Conservation (phyloP, 495 filamentous ascomycete species). For the Parmelia sp. region DNA sequence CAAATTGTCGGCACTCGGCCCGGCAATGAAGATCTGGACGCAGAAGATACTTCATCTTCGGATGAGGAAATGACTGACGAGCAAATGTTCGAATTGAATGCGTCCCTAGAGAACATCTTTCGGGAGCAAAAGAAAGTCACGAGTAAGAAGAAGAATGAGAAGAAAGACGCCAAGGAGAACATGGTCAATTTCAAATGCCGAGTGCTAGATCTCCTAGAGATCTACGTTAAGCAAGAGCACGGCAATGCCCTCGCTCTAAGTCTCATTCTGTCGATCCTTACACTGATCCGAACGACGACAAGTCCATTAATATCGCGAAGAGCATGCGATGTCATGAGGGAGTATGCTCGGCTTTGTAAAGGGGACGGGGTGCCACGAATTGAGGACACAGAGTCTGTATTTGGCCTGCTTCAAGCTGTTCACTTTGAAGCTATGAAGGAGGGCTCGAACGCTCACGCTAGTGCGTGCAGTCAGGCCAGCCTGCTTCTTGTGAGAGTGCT, state of each 20-base stretch:
- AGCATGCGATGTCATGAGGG: constrained; percentile 58
- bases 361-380: constrained; percentile 42
- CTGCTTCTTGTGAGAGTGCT: constrained; percentile 57
- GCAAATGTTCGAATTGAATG: constrained; percentile 88
- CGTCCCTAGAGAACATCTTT: constrained; percentile 76
- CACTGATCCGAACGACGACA: constrained; percentile 52
- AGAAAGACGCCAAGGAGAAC: constrained; percentile 78
- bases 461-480: constrained; percentile 56
- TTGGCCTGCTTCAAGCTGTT: constrained; percentile 57
- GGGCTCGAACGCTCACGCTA: constrained; percentile 49
- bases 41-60: constrained; percentile 37
- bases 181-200: constrained; percentile 94
- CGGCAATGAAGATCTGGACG: constrained; percentile 48
- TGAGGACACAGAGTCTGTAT: constrained; percentile 35
- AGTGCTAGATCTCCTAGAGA: constrained; percentile 77
- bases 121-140: constrained; percentile 55
- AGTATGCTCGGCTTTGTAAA: constrained; percentile 66
- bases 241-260: constrained; percentile 57
- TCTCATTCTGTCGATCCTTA: constrained; percentile 60
- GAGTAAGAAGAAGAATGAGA: constrained; percentile 71
- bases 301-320: constrained; percentile 69
- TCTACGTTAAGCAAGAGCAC: constrained; percentile 77
- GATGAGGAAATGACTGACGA: constrained; percentile 87
- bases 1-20: constrained; percentile 61
- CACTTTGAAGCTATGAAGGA: constrained; percentile 67